Evolutionary conservation across 148 eudicot genomes (phyloP), one percentile per base, ranked within the genome.

Genomic region (Fagopyrum tataricum): DNA sequence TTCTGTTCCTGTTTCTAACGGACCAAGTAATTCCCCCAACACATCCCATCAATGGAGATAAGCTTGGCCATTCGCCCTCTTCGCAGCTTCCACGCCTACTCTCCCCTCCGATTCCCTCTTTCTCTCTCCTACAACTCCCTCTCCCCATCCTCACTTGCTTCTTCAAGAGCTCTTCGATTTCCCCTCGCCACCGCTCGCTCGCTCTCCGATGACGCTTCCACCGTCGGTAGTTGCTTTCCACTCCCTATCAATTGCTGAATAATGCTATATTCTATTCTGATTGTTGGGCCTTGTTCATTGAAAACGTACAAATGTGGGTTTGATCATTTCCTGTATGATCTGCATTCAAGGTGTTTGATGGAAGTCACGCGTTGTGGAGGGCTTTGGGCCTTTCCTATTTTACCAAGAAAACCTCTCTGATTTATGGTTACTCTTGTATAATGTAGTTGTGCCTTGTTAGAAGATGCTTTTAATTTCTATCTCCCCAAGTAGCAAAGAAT

Each of bases 201-300:
- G 14, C 43, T 64, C 43, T 39, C 43, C 9, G 43, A 64, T 31
- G 69, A 64, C 18, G 69, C 69, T 6, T 5, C 20, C 69, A 37
- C 69, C 69, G 43, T 64, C 69, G 44, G 69, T 64, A 37, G 69
- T 64, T 61, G 17, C 67, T 61, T 61, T 61, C 39, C 15, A 24
- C 12, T 55, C 26, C 61, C 12, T 6, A 20, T 59, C 66, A 46
- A 46, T 52, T 52, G 56, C 18, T 17, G 20, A 26, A 61, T 61
- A 24, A 9, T 1, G 41, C 40, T 61, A 37, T 64, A 37, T 37
- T 2, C 9, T 64, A n/a, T 37, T 64, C 69, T 23, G 42, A 62
- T 24, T 37, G 37, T 64, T 31, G 43, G 44, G 0, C 39, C 5
- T 15, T 64, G n/a, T 64, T 13, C 69, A 64, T 9, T 64, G 42